Base-by-base conservation (phyloP, 2,329 filamentous ascomycete genomes). In the Berkeleyomyces basicola region DNA sequence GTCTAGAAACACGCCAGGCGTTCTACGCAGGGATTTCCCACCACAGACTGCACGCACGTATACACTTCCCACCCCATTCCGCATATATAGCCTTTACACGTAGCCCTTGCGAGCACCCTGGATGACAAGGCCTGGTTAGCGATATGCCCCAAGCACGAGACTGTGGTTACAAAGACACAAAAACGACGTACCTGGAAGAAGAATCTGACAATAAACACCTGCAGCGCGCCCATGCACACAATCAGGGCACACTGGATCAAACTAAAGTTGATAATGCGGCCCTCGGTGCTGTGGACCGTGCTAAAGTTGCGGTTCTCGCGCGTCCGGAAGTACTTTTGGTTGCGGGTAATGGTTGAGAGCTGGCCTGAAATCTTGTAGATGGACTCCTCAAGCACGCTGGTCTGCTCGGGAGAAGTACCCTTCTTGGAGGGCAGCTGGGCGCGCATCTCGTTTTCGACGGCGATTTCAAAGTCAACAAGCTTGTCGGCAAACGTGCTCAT, bases 301-400 rank as follows among this genome's bases (percentile, higher is more conserved):
- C 89, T 95, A 77, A 99, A 97, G 77, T 99, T 99, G 66, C 93
- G 83, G 81, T 99, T 99, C 80, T 99, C 93, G 68, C 93, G 85
- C 2, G 93, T 99, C 66, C 95, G 88, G 84, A 99, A 99, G 79
- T 99, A 99, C 74, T 99, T 99, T 72, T 99, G 93, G 78, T 96
- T 96, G 70, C 93, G 84, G 49, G 88, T 90, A 71, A 99, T 93
- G 66, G 91, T 96, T 11, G 90, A 96, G 59, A 99, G 78, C 72
- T 95, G 90, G 67, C 89, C 86, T 10, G 90, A 96, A 65, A 99
- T 81, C 78, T 96, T 96, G 79, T 93, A 90, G 70, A 97, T 87
- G 47, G 90, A 92, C 76, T 99, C 92, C 74, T 97, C 92, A 58
- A 99, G 81, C 6, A 83, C 82, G 57, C 85, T 85, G 1, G 92